Evolutionary conservation across 768 basidiomycete species (phyloP), one percentile per base, ranked within the genome.

Genomic region (Lentinus brumalis): DNA sequence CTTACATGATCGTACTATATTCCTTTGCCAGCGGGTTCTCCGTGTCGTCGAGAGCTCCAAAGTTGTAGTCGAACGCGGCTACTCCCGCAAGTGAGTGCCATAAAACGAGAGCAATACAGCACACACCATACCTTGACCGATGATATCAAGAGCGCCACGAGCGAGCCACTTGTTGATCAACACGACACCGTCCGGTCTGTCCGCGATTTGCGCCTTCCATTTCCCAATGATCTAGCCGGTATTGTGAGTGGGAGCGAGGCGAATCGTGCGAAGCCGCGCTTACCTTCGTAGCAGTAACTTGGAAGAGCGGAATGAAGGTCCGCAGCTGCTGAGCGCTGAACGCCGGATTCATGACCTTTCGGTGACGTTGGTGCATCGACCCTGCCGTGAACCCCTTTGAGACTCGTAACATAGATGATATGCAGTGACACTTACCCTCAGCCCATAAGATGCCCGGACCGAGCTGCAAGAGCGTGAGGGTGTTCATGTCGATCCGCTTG

Each of bases 41-140:
- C 16, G 42, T 40, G 7, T 61, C 49, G 32, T 66, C 65, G 21
- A 69, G 54, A 0, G 63, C 44, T 1, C 58, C 62, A 14, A 65
- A 64, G 18, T 69, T 45, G 30, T 59, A 57, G 31, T 66, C 68
- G 29, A 71, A 69, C 6, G 68, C 68, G 3, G 70, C 67, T 67
- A 21, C n/a, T 11, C 53, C 7, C 44, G 15, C 8, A 2, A 44
- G 6, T 15, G 3, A 44, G 18, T 11, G 2, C 5, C 15, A 53
- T 35, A 8, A 12, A n/a, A 6, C 15, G 5, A 32, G 11, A 31
- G 16, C 21, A 7, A 2, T 39, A 42, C 2, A 0, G 14, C 1
- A 26, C 21, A 26, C 21, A 26, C 2, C 21, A 26, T 29, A 67
- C 66, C 64, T 45, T 65, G 55, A 2, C 68, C 68, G 18, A 71